These are phyloP conservation scores for Populus hybrid DNA, from an alignment of 441 rosid genomes.

Conservation along the genomic window DNA sequence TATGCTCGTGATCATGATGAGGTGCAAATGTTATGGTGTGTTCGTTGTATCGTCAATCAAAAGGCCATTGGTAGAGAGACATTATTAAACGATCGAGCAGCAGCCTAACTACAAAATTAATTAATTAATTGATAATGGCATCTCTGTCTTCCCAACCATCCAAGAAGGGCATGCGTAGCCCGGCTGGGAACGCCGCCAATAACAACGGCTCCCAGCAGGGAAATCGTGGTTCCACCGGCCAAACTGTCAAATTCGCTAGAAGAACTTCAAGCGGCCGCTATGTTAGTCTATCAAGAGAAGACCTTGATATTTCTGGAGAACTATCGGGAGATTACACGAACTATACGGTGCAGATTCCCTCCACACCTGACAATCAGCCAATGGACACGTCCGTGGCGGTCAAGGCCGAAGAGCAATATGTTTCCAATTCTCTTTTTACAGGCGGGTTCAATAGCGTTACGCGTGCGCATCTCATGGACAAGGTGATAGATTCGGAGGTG, in stretches of 20 bases:
- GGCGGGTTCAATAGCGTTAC: constrained; percentile 93
- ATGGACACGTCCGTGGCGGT: constrained; percentile 67
- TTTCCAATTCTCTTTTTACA: constrained; percentile 78
- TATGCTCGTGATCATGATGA: neutral
- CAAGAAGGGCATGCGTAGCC: constrained; percentile 53
- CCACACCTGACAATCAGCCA: constrained; percentile 92
- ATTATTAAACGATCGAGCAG: neutral
- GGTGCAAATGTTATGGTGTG: neutral
- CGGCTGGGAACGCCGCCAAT: constrained; percentile 23
- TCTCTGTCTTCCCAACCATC: constrained; percentile 58
- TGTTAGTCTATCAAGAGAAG: constrained; percentile 79
- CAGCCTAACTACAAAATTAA: neutral
- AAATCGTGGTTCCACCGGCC: constrained; percentile 39
- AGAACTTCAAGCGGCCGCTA: constrained; percentile 91
- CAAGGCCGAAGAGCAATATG: constrained; percentile 89
- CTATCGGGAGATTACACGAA: constrained; percentile 69
- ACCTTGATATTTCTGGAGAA: constrained; percentile 79
- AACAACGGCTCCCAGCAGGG: constrained; percentile 35
- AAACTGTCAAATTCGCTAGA: constrained; percentile 84
- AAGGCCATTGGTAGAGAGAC: neutral
- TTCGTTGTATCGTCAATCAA: neutral
- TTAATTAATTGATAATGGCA: constrained; percentile 38
- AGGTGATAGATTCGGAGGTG: constrained; percentile 86
- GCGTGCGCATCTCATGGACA: constrained; percentile 93
- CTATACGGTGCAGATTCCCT: constrained; percentile 88